phyloP scores from a whole-genome alignment of 2,329 filamentous ascomycete genomes.

The Colletotrichum musicola region DNA sequence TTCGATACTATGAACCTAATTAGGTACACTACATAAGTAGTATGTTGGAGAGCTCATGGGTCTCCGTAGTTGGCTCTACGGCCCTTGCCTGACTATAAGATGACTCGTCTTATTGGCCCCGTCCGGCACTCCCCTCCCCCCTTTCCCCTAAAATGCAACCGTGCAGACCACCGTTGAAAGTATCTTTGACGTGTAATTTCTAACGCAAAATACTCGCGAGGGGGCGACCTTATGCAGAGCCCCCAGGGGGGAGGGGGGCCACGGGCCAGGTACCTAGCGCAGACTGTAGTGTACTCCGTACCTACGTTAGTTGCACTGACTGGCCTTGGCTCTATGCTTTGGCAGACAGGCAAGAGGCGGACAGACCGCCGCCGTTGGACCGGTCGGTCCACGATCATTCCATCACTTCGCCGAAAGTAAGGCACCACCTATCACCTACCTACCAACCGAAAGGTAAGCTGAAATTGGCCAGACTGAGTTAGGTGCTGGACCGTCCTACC shows the following conservation, averaged over 20 bases:
- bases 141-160: slow-evolving; percentile 28
- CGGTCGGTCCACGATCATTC: slow-evolving; percentile 13
- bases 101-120: slow-evolving; percentile 35
- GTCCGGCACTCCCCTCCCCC: slow-evolving; percentile 9
- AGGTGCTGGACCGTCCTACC: slow-evolving; percentile 6
- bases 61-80: not conserved
- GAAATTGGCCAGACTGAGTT: not conserved
- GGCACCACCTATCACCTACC: not conserved
- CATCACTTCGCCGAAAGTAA: not conserved
- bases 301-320: slow-evolving; percentile 1
- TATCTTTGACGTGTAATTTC: slow-evolving; percentile 34
- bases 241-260: not conserved
- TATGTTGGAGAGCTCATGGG: too few relatives aligned
- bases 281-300: not conserved
- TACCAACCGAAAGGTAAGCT: not conserved
- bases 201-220: slow-evolving; percentile 21
- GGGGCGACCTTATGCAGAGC: slow-evolving; percentile 26
- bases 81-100: not conserved
- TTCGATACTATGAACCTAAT: too few relatives aligned
- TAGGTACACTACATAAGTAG: too few relatives aligned
- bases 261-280: too few relatives aligned
- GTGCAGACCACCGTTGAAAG: slow-evolving; percentile 36
- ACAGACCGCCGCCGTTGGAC: slow-evolving; percentile 4
- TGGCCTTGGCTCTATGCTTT: not conserved
- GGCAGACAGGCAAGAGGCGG: slow-evolving; percentile 7